Evolutionary conservation across 371 early-diverging fungal species (phyloP).

Genomic region (Mortierella sp.): DNA sequence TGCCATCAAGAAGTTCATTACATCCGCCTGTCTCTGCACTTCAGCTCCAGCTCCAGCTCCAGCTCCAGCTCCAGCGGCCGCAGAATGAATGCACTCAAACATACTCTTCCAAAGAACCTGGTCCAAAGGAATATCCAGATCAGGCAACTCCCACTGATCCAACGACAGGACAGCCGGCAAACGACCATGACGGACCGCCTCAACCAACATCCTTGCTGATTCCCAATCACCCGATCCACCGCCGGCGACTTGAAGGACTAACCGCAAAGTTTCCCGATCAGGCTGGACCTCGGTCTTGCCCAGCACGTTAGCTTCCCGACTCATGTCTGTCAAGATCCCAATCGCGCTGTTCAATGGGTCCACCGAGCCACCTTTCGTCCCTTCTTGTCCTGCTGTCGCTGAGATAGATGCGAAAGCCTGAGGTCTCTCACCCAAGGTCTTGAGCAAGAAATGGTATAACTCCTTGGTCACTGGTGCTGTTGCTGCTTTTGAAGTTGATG

Average conservation of each 20-base stretch:
- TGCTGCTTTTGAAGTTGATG: not conserved
- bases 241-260: constrained; percentile 40
- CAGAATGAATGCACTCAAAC: constrained; percentile 38
- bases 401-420: constrained; percentile 28
- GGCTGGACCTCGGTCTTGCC: constrained; percentile 40
- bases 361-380: not conserved
- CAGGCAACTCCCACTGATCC: constrained; percentile 55
- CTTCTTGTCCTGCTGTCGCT: not conserved
- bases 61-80: constrained; percentile 12
- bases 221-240: constrained; percentile 21
- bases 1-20: constrained; percentile 42
- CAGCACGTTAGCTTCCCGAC: constrained; percentile 33
- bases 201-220: constrained; percentile 34
- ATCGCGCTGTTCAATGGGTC: constrained; percentile 45
- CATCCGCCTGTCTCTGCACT: constrained; percentile 23
- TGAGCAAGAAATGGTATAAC: constrained; percentile 40
- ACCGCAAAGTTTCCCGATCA: constrained; percentile 37
- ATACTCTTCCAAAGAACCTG: constrained; percentile 44
- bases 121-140: constrained; percentile 35
- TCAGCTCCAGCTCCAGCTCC: not conserved
- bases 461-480: constrained; percentile 22
- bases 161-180: constrained; percentile 44
- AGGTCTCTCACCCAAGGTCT: constrained; percentile 32
- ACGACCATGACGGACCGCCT: constrained; percentile 52
- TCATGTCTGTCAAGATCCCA: constrained; percentile 52